Evolutionary conservation across 73 alveolate genomes (phyloP).

Genomic region (Paramecium pentaurelia): DNA sequence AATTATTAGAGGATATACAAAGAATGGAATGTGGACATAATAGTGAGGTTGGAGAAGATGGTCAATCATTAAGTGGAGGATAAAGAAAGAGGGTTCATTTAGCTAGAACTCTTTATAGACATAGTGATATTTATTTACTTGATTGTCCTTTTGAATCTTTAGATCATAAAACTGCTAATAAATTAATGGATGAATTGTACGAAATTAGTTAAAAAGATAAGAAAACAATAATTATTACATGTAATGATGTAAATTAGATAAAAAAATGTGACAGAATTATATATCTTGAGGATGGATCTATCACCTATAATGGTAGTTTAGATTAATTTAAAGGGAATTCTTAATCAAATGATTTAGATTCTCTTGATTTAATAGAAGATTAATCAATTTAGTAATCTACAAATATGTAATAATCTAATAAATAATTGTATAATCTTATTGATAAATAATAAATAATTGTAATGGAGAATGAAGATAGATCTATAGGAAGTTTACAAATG

Average conservation of each 20-base stretch:
- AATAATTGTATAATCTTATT: neutral
- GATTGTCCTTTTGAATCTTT: slow-evolving; percentile 95
- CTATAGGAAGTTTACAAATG: neutral
- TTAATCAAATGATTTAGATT: neutral
- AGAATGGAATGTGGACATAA: slow-evolving; percentile 72
- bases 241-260: slow-evolving; percentile 85
- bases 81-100: slow-evolving; percentile 65
- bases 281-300: slow-evolving; percentile 73
- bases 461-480: neutral
- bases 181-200: slow-evolving; percentile 71
- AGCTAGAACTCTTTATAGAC: slow-evolving; percentile 61
- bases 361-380: neutral
- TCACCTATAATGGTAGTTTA: slow-evolving; percentile 68
- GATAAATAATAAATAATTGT: neutral
- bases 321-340: slow-evolving; percentile 48
- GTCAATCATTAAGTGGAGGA: slow-evolving; percentile 80
- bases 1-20: neutral
- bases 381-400: neutral
- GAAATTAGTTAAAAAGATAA: slow-evolving; percentile 62
- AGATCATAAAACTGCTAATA: slow-evolving; percentile 61
- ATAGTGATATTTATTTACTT: slow-evolving; percentile 73
- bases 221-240: slow-evolving; percentile 82
- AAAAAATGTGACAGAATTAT: slow-evolving; percentile 74
- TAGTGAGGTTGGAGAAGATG: slow-evolving; percentile 83
- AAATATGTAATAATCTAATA: neutral